Percentiles rank a stretch among this genome's conserved stretches.
Conservation (phyloP, 2,329 filamentous ascomycete species). For the Blastomyces parvus region DNA sequence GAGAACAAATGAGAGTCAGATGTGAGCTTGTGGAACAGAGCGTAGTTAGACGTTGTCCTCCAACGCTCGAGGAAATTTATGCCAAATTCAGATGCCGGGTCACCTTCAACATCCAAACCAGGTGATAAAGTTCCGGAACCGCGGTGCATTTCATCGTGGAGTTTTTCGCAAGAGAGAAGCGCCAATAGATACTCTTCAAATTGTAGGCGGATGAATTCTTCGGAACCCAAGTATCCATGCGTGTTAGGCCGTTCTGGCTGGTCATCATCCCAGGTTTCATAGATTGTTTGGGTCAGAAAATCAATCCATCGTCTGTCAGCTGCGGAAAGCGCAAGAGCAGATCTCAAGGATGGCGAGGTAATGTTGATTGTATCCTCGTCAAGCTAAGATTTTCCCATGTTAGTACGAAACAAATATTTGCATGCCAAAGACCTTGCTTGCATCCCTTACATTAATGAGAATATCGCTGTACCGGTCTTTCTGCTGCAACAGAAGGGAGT, state of each 20-base stretch:
- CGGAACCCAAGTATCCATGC: constrained; percentile 87
- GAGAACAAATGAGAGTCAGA: constrained; percentile 81
- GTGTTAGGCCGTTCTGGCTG: constrained; percentile 88
- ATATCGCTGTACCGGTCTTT: constrained; percentile 94
- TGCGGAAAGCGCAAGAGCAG: constrained; percentile 66
- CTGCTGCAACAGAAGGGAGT: constrained; percentile 85
- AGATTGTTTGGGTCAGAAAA: constrained; percentile 82
- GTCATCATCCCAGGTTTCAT: constrained; percentile 91
- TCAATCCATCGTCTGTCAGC: constrained; percentile 96
- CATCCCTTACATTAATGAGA: constrained; percentile 61
- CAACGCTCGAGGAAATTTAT: constrained; percentile 78
- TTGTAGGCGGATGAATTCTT: constrained; percentile 93
- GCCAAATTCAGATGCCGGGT: constrained; percentile 76
- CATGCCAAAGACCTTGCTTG: not conserved
- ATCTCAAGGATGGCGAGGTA: constrained; percentile 65
- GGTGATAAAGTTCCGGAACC: constrained; percentile 40
- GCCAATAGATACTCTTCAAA: constrained; percentile 95
- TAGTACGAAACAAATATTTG: not conserved
- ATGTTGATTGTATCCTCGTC: constrained; percentile 82
- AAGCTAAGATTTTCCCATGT: constrained; percentile 39
- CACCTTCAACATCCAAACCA: constrained; percentile 58
- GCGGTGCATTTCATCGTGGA: constrained; percentile 53
- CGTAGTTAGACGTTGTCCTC: constrained; percentile 81
- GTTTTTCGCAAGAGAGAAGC: constrained; percentile 80
- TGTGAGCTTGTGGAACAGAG: constrained; percentile 70